Percentiles rank a stretch among this genome's conserved stretches.
These are phyloP conservation scores for Aspergillus olivimuriae DNA, from an alignment of 495 filamentous ascomycete genomes.

Conservation along the genomic window DNA sequence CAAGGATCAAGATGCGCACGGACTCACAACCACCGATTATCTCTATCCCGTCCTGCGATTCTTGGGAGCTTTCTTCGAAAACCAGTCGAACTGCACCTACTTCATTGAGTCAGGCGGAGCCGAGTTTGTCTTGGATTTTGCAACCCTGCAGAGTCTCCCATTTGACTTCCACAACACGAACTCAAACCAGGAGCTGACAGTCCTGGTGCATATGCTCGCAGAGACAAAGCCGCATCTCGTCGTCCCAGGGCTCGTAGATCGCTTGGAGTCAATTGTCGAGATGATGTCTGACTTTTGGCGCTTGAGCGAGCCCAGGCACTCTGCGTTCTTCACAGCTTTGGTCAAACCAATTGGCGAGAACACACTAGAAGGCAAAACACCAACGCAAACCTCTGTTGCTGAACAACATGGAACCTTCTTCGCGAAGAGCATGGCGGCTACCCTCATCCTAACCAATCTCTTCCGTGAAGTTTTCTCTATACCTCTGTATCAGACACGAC, in stretches of 20 bases:
- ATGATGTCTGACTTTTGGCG: conserved; percentile 57
- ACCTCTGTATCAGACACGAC: conserved; percentile 55
- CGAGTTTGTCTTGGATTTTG: conserved; percentile 78
- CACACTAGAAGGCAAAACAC: too few relatives aligned
- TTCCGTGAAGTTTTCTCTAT: conserved; percentile 66
- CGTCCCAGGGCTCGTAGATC: conserved; percentile 69
- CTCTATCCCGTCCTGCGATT: conserved; percentile 71
- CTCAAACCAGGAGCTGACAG: conserved; percentile 58
- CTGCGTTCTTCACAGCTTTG: conserved; percentile 63
- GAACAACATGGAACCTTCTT: conserved; percentile 60
- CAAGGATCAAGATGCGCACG: conserved; percentile 40
- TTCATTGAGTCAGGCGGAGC: conserved; percentile 77
- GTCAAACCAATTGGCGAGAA: too few relatives aligned
- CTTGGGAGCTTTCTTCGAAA: conserved; percentile 69
- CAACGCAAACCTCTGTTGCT: too few relatives aligned
- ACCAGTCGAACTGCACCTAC: conserved; percentile 62
- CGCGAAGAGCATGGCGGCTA: conserved; percentile 67
- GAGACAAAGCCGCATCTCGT: conserved; percentile 79
- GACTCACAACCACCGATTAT: conserved; percentile 56
- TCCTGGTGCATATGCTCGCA: conserved; percentile 70
- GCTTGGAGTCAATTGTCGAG: conserved; percentile 62
- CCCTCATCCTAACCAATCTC: conserved; percentile 66
- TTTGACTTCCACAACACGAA: conserved; percentile 64
- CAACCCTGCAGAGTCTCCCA: conserved; percentile 68
- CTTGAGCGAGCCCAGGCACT: conserved; percentile 32